Percentiles rank a stretch among this genome's conserved stretches.
Conservation (phyloP, 2,329 filamentous ascomycete species). For the Dothistroma septosporum region DNA sequence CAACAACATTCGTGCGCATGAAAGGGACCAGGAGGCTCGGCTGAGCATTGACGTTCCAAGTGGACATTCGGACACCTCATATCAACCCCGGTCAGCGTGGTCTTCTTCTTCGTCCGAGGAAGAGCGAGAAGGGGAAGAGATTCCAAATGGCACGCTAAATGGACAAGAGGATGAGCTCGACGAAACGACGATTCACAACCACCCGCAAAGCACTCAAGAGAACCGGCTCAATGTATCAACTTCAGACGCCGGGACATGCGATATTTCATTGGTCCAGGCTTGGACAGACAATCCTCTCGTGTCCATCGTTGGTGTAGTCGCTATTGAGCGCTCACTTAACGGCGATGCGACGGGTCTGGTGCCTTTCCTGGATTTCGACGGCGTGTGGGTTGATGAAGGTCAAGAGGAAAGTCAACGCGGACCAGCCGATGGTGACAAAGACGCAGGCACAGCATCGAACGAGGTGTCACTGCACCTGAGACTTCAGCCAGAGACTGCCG, state of each 20-base stretch:
- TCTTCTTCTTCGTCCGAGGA: background rate
- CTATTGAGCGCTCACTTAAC: no score
- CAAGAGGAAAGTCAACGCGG: no score
- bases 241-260: background rate
- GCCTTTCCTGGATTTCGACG: no score
- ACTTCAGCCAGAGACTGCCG: background rate
- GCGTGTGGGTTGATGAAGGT: no score
- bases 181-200: background rate
- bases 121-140: background rate
- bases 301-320: background rate
- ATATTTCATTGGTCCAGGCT: background rate
- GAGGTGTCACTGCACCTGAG: background rate
- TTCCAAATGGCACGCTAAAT: background rate
- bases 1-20: background rate
- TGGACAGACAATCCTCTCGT: background rate
- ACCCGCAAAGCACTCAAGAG: background rate
- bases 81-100: background rate
- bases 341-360: no score
- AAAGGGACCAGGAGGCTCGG: background rate
- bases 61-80: background rate
- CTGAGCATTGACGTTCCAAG: background rate
- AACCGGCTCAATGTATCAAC: background rate
- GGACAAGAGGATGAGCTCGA: background rate
- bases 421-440: background rate
- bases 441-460: background rate